A percentile compares a stretch with the other conserved stretches of the same genome.
Conservation (phyloP, 2,329 filamentous ascomycete species). For the Aspergillus sergii region DNA sequence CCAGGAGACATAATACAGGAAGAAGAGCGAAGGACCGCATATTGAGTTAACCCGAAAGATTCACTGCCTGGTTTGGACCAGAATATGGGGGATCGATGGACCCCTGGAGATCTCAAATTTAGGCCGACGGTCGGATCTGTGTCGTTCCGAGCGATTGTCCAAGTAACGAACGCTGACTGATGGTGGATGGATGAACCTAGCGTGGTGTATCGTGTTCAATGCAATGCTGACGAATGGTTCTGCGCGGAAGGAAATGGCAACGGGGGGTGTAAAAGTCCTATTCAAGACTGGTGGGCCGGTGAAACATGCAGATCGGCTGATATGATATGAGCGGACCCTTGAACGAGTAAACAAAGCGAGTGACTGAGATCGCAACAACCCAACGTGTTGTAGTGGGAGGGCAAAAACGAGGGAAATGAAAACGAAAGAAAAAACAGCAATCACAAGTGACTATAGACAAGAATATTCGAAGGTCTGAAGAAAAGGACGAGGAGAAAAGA, state of each 20-base stretch:
- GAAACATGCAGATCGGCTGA: conserved; percentile 26
- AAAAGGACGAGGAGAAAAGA: conserved; percentile 2
- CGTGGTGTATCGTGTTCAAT: background rate
- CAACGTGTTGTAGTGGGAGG: background rate
- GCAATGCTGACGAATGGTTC: background rate
- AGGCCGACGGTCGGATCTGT: background rate
- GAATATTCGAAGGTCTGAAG: background rate
- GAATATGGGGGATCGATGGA: conserved; percentile 11
- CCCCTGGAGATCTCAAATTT: conserved; percentile 2
- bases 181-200: background rate
- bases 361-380: conserved; percentile 15
- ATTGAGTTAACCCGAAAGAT: conserved; percentile 13
- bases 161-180: conserved; percentile 11
- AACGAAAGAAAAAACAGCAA: background rate
- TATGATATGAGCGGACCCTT: conserved; percentile 17
- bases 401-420: background rate
- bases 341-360: conserved; percentile 29
- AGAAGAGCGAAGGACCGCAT: conserved; percentile 38
- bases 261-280: conserved; percentile 10
- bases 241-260: background rate
- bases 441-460: background rate
- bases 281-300: conserved; percentile 15
- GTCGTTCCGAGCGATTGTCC: background rate
- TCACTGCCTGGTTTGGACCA: background rate
- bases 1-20: conserved; percentile 35